Percentiles rank a stretch among this genome's conserved stretches.
Conservation (phyloP, 208 protist species). For the Trypanosomatidae sp. region DNA sequence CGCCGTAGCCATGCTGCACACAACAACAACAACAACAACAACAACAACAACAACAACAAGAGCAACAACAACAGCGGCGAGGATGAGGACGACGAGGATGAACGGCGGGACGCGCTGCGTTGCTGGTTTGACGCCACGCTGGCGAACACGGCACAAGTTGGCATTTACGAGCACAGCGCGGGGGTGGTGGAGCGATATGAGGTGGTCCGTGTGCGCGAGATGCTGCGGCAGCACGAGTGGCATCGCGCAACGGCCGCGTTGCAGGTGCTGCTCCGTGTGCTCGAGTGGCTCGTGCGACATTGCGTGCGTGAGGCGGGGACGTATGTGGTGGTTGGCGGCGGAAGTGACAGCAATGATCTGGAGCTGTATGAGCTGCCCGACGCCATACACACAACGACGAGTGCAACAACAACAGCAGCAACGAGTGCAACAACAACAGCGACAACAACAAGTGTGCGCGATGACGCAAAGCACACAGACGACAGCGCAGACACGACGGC, state of each 20-base stretch:
- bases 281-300: constrained; percentile 59
- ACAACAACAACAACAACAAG: too few species aligned
- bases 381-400: neutral
- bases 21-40: too few species aligned
- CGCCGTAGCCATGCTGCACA: too few species aligned
- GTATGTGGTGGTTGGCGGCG: constrained; percentile 46
- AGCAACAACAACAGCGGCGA: too few species aligned
- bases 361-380: constrained; percentile 58
- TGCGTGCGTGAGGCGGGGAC: constrained; percentile 45
- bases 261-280: constrained; percentile 58
- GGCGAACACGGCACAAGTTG: constrained; percentile 65
- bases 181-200: constrained; percentile 65
- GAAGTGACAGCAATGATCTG: constrained; percentile 28
- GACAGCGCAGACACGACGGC: neutral
- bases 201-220: constrained; percentile 50
- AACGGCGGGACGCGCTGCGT: constrained; percentile 41
- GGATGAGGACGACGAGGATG: constrained; percentile 3
- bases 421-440: neutral
- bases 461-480: neutral
- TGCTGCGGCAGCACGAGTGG: constrained; percentile 43
- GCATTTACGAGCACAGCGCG: constrained; percentile 62
- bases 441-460: neutral
- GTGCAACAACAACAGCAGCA: neutral
- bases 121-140: constrained; percentile 79
- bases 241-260: constrained; percentile 64